phyloP scores from a whole-genome alignment of 2,329 filamentous ascomycete genomes.

The Penicillium decumbens region DNA sequence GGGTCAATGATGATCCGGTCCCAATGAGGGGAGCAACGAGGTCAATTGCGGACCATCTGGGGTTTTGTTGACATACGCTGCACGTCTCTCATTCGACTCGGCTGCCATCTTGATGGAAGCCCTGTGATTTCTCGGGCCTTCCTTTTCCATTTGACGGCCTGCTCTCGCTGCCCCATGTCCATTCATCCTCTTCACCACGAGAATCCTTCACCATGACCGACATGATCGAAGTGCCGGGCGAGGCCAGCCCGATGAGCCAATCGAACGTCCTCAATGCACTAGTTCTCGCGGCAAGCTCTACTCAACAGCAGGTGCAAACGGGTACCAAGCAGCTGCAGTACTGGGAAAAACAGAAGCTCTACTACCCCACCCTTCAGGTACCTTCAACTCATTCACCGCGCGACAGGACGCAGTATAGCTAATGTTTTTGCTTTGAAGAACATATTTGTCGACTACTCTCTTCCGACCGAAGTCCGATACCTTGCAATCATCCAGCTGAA shows the following conservation, averaged over 20 bases:
- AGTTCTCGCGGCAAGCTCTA: conserved; percentile 58
- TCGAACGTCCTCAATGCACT: conserved; percentile 62
- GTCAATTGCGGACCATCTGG: conserved; percentile 3
- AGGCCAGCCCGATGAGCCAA: conserved; percentile 66
- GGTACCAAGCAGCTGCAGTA: conserved; percentile 64
- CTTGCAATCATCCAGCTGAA: conserved; percentile 92
- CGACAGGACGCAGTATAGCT: not conserved
- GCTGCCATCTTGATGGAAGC: not conserved
- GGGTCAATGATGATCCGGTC: conserved; percentile 24
- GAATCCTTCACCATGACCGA: conserved; percentile 55
- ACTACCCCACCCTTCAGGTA: conserved; percentile 66
- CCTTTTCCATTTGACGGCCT: not conserved
- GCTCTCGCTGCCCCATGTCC: not conserved
- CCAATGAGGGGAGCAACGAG: conserved; percentile 18
- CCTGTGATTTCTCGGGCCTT: not conserved
- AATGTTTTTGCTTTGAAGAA: conserved; percentile 48
- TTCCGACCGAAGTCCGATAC: conserved; percentile 75
- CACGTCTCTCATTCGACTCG: not conserved
- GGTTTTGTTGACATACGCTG: conserved; percentile 2
- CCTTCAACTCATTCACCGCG: not conserved
- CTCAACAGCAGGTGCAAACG: conserved; percentile 62
- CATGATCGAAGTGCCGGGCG: conserved; percentile 72
- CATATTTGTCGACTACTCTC: conserved; percentile 72
- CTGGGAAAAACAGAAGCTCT: conserved; percentile 65
- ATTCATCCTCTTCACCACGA: not conserved